Conservation (phyloP, 495 filamentous ascomycete genomes). For the Bathelium albidoporum region DNA sequence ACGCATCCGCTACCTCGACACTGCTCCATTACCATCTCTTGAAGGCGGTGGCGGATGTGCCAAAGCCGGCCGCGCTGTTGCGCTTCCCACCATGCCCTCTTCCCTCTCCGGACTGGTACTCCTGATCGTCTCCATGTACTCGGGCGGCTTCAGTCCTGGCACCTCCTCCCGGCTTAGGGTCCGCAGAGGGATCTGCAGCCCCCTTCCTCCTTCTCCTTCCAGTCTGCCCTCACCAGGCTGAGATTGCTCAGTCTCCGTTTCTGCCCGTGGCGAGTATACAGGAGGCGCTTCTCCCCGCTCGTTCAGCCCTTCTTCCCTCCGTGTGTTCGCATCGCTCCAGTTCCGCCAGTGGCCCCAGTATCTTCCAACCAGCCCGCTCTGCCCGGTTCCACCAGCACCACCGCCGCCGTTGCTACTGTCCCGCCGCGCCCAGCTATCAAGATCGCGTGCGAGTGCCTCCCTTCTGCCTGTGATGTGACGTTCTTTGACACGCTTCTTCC, state of each 20-base stretch:
- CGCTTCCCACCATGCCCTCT: not conserved
- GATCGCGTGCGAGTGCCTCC: constrained; percentile 27
- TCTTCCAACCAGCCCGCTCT: not conserved
- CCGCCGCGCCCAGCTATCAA: constrained; percentile 25
- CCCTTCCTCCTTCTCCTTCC: constrained; percentile 4
- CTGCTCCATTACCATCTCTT: not conserved
- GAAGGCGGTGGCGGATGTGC: not conserved
- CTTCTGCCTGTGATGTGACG: constrained; percentile 18
- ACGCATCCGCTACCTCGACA: not conserved
- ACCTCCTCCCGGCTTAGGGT: constrained; percentile 24
- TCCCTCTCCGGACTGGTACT: not conserved
- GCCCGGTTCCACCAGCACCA: not conserved
- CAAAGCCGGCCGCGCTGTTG: not conserved
- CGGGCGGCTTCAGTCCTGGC: constrained; percentile 25
- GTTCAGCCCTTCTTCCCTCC: constrained; percentile 33
- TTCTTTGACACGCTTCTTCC: constrained; percentile 21
- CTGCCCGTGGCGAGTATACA: constrained; percentile 25
- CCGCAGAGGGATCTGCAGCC: constrained; percentile 20
- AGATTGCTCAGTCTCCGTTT: not conserved
- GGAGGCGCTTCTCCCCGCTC: constrained; percentile 36
- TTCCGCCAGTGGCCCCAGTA: constrained; percentile 24
- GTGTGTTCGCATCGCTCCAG: constrained; percentile 18
- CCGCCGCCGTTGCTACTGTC: too few relatives aligned
- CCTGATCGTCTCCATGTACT: constrained; percentile 16
- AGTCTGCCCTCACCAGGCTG: constrained; percentile 9